Evolutionary conservation across 257 asterid genomes (phyloP), one percentile per base, ranked within the genome.

Genomic region (Misopates orontium): DNA sequence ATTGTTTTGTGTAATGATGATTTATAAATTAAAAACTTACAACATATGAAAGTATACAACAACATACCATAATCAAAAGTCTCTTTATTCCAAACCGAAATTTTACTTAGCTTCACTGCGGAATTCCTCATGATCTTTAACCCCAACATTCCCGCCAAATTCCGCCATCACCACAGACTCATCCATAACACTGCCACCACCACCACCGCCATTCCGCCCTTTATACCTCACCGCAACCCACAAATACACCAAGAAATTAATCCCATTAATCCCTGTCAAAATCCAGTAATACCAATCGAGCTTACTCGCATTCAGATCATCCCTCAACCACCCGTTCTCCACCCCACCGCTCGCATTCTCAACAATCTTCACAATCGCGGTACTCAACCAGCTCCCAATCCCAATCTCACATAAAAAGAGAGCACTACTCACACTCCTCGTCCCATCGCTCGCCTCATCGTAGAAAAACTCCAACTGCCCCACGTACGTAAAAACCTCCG

Each of bases 341-440:
- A n/a, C n/a, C n/a, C n/a, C 91, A 1, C 50, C 11, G 31, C 86
- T 1, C 85, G 88, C 49, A 25, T 56, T 77, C 66, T 79, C 78
- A 4, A 88, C 64, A 4, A 70, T 53, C 79, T 79, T 82, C 17
- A 88, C 96, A 68, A 88, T 42, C 18, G 80, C 95, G 0, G 88
- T 86, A 49, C 95, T 88, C 39, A 88, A 70, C 96, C 96, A 88
- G 32, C 91, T 86, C 56, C 96, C 96, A 10, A 88, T 82, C 72
- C 96, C 96, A 12, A 88, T 82, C 76, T 86, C 91, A 48, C 96
- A 79, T 72, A 88, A 69, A 61, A 88, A 86, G 71, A 88, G 5
- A 2, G 96, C 96, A 18, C 96, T 88, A 36, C 95, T 82, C 1
- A 86, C 64, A 59, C 96, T 88, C 56, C 92, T 75, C 47, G 95